These are phyloP conservation scores for Eutrema japonicum DNA, from an alignment of 345 rosid species.

Conservation along the genomic window DNA sequence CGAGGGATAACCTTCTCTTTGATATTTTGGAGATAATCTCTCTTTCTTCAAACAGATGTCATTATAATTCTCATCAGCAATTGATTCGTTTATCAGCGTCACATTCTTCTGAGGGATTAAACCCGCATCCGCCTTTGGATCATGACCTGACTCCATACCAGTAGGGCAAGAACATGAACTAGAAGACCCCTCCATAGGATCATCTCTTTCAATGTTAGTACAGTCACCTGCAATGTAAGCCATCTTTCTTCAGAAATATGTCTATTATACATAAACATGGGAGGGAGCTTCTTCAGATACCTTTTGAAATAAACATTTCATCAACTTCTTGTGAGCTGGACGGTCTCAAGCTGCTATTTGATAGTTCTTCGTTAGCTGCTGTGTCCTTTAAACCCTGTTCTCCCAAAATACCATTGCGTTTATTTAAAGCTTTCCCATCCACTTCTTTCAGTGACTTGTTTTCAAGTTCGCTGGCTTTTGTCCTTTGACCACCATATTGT, in stretches of 20 bases:
- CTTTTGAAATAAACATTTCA: background rate
- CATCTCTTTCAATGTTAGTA: slow-evolving; percentile 2
- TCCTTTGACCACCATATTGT: background rate
- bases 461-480: slow-evolving; percentile 23
- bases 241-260: slow-evolving; percentile 16
- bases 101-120: slow-evolving; percentile 8
- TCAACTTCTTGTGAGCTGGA: slow-evolving; percentile 15
- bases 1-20: slow-evolving; percentile 28
- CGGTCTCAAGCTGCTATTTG: slow-evolving; percentile 7
- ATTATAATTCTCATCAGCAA: slow-evolving; percentile 16
- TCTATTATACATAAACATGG: background rate
- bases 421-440: slow-evolving; percentile 2
- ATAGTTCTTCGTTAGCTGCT: slow-evolving; percentile 15
- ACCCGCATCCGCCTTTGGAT: background rate
- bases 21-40: slow-evolving; percentile 9
- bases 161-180: slow-evolving; percentile 4
- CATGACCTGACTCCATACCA: slow-evolving; percentile 23
- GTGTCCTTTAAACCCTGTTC: slow-evolving; percentile 3
- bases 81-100: background rate
- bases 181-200: slow-evolving; percentile 28
- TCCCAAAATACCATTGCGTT: background rate
- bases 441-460: slow-evolving; percentile 18
- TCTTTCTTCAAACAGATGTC: slow-evolving; percentile 13
- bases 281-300: slow-evolving; percentile 7
- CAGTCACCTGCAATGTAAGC: slow-evolving; percentile 28